Conservation (phyloP, 306 rosid genomes). For the Medicago truncatula region MtrunA17r5.0-ANR NC_053045.1:51820501-51821000, state of each 20-base stretch:
- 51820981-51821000: slow-evolving; percentile 2
- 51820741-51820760: slow-evolving; percentile 39
- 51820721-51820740: neutral
- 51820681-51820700: slow-evolving; percentile 10
- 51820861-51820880: slow-evolving; percentile 86
- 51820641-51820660: slow-evolving; percentile 8
- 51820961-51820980: slow-evolving; percentile 23
- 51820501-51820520: slow-evolving; percentile 85
- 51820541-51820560: slow-evolving; percentile 99
- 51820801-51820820: slow-evolving; percentile 95
- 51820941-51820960: slow-evolving; percentile 48
- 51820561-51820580: slow-evolving; percentile 30
- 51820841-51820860: slow-evolving; percentile 86
- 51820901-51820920: slow-evolving; percentile 92
- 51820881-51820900: slow-evolving; percentile 91
- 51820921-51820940: slow-evolving; percentile 96
- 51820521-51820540: slow-evolving; percentile 94
- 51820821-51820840: slow-evolving; percentile 86
- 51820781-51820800: slow-evolving; percentile 88
- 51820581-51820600: slow-evolving; percentile 26
- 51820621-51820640: neutral
- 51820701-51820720: slow-evolving; percentile 19
- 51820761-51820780: slow-evolving; percentile 86
- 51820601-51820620: slow-evolving; percentile 17
- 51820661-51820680: slow-evolving; percentile 28